Evolutionary conservation across 2,329 filamentous ascomycete species (phyloP).

Genomic region (Metarhizium sp.): DNA sequence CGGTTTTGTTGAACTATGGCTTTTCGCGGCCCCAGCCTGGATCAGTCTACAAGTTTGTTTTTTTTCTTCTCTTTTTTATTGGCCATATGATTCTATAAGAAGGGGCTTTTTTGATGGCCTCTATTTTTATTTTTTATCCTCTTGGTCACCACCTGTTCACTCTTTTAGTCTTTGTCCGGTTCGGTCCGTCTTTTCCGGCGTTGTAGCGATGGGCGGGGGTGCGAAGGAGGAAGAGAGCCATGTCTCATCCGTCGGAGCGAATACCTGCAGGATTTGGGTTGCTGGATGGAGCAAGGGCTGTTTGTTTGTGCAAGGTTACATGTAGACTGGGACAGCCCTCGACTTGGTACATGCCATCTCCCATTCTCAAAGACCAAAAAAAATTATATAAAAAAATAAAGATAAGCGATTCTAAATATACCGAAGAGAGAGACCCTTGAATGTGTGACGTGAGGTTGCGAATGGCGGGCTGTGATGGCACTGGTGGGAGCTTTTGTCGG

Average conservation of each 20-base stretch:
- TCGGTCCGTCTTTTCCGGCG: background rate
- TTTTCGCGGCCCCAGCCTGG: background rate
- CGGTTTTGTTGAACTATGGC: background rate
- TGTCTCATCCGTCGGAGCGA: background rate
- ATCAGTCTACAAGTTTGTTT: background rate
- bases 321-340: background rate
- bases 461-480: too few species aligned
- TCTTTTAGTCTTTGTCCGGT: background rate
- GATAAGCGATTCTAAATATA: too few species aligned
- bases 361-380: background rate
- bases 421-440: too few species aligned
- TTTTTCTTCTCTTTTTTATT: background rate
- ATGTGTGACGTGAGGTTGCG: too few species aligned
- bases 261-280: background rate
- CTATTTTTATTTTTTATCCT: background rate
- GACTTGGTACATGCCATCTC: background rate
- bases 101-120: background rate
- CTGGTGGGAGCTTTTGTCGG: too few species aligned
- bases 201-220: slow-evolving; percentile 4
- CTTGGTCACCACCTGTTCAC: background rate
- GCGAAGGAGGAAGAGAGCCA: background rate
- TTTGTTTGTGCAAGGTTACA: background rate
- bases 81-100: background rate
- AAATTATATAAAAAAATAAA: too few species aligned
- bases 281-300: background rate